phyloP scores from a whole-genome alignment of 2,329 filamentous ascomycete genomes.

The Exophiala phaeomuriformis region DNA sequence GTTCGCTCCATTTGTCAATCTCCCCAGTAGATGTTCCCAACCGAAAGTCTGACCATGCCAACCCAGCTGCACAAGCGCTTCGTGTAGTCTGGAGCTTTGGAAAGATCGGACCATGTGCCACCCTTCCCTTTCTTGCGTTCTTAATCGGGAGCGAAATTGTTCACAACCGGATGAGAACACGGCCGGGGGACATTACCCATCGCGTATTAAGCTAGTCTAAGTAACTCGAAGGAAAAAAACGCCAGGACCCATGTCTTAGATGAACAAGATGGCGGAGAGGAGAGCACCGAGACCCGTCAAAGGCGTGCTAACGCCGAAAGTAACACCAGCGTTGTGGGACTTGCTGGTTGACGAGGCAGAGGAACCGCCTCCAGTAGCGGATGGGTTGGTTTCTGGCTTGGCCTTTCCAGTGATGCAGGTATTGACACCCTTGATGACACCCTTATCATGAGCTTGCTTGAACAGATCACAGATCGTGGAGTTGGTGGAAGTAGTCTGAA shows the following conservation, averaged over 20 bases:
- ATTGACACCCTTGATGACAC: slow-evolving; percentile 43
- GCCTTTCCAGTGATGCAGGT: slow-evolving; percentile 36
- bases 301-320: slow-evolving; percentile 15
- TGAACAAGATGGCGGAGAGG: slow-evolving; percentile 25
- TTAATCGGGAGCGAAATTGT: slow-evolving; percentile 2
- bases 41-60: slow-evolving; percentile 10
- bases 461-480: slow-evolving; percentile 55
- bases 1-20: slow-evolving; percentile 21
- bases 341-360: slow-evolving; percentile 13
- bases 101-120: slow-evolving; percentile 6
- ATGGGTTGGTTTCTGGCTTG: slow-evolving; percentile 30
- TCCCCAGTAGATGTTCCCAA: slow-evolving; percentile 24
- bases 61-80: slow-evolving; percentile 13
- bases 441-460: slow-evolving; percentile 38
- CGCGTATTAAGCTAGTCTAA: slow-evolving; percentile 26
- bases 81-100: slow-evolving; percentile 6
- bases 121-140: slow-evolving; percentile 12
- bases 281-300: slow-evolving; percentile 24
- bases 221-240: slow-evolving; percentile 14
- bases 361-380: slow-evolving; percentile 13
- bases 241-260: slow-evolving; percentile 22
- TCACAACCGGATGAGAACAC: slow-evolving; percentile 15
- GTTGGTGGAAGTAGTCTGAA: slow-evolving; percentile 52
- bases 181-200: slow-evolving; percentile 17
- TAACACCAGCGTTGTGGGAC: slow-evolving; percentile 7